phyloP scores from a whole-genome alignment of 768 basidiomycete genomes.

The Leccinellum albellum region DNA sequence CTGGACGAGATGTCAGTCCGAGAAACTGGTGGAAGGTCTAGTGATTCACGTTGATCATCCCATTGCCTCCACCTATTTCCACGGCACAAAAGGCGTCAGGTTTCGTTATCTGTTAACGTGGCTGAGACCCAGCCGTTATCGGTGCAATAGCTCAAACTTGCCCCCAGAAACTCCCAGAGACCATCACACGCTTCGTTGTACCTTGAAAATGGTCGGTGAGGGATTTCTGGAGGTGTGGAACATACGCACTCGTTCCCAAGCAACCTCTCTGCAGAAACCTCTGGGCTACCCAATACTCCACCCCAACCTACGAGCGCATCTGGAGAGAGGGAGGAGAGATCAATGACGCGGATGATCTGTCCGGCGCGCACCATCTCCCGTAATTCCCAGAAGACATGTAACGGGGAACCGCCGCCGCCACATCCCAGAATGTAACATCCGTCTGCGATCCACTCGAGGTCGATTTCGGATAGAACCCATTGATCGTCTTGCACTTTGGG shows the following conservation, averaged over 20 bases:
- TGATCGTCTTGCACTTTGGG: constrained; percentile 38
- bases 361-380: constrained; percentile 53
- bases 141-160: neutral
- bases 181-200: constrained; percentile 33
- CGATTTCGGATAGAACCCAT: constrained; percentile 45
- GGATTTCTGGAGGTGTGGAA: neutral
- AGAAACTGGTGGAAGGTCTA: neutral
- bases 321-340: constrained; percentile 39
- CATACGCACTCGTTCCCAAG: constrained; percentile 35
- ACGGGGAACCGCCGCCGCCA: constrained; percentile 61
- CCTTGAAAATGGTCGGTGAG: constrained; percentile 9
- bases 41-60: constrained; percentile 38
- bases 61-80: constrained; percentile 45
- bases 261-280: constrained; percentile 36
- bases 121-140: constrained; percentile 3
- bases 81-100: constrained; percentile 34
- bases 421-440: constrained; percentile 62
- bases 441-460: constrained; percentile 57
- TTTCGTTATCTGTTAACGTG: constrained; percentile 25
- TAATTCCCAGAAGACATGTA: constrained; percentile 47
- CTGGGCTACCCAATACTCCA: constrained; percentile 42
- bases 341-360: constrained; percentile 41
- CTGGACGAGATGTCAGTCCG: constrained; percentile 18
- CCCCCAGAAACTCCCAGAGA: constrained; percentile 30
- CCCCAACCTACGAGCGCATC: constrained; percentile 42